Evolutionary conservation across 1,284 basidiomycete species (phyloP).

Genomic region (Ustilago cynodontis): DNA sequence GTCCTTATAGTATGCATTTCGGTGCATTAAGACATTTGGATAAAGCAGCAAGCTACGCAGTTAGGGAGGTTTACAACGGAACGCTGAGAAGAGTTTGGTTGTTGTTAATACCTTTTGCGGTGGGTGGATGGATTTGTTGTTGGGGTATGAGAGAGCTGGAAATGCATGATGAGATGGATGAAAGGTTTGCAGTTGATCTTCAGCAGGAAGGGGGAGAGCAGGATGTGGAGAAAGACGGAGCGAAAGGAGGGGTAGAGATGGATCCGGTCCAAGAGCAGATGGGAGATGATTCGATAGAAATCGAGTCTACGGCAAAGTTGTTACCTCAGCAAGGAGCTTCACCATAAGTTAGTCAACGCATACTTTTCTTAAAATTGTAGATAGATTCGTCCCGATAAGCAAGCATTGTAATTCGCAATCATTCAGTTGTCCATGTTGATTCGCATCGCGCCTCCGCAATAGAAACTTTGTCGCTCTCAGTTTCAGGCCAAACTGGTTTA

Average conservation of each 20-base stretch:
- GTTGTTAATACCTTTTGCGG: constrained; percentile 33
- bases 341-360: too few species aligned
- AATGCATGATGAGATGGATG: constrained; percentile 46
- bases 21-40: constrained; percentile 8
- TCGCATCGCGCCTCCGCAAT: constrained; percentile 1
- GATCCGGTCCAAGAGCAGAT: not conserved
- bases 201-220: not conserved
- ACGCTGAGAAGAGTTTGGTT: constrained; percentile 35
- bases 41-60: constrained; percentile 12
- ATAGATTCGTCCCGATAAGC: not conserved
- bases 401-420: not conserved
- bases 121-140: constrained; percentile 19
- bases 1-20: constrained; percentile 37
- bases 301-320: not conserved
- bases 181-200: constrained; percentile 28
- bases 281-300: not conserved
- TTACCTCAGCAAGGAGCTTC: not conserved
- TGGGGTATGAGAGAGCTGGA: constrained; percentile 34
- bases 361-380: too few species aligned
- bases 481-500: too few species aligned
- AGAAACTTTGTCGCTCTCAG: not conserved
- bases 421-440: not conserved
- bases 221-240: constrained; percentile 14
- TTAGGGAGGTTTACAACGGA: constrained; percentile 23
- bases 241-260: not conserved